A percentile compares a stretch with the other conserved stretches of the same genome.
Conservation (phyloP, 257 asterid genomes). For the Salvia rosmarinus region DNA sequence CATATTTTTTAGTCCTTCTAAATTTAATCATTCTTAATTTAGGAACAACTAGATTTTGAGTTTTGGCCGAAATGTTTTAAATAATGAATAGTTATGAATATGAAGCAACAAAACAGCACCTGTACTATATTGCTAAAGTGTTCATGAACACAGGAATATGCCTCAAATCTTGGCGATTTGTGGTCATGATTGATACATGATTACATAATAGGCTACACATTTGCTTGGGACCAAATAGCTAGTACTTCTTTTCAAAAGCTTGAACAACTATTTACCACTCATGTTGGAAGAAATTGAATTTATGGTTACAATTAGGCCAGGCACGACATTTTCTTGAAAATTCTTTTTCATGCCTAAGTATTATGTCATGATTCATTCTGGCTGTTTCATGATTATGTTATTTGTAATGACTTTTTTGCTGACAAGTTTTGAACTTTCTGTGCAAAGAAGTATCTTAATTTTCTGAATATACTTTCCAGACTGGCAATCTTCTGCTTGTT, state of each 20-base stretch:
- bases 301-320: not conserved
- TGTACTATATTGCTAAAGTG: too few species aligned
- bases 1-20: too few species aligned
- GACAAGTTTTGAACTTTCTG: slow-evolving; percentile 10
- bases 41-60: too few species aligned
- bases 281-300: not conserved
- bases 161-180: not conserved
- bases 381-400: not conserved
- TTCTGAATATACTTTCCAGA: slow-evolving; percentile 3
- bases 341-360: not conserved
- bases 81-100: too few species aligned
- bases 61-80: too few species aligned
- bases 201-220: not conserved
- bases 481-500: slow-evolving; percentile 2
- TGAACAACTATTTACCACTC: not conserved
- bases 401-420: not conserved
- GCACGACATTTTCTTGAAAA: not conserved
- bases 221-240: not conserved
- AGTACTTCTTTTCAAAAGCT: not conserved
- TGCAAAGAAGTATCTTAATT: slow-evolving; percentile 14
- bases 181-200: not conserved
- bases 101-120: too few species aligned
- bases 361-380: slow-evolving; percentile 2
- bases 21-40: too few species aligned
- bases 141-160: not conserved